Percentiles rank a stretch among this genome's conserved stretches.
phyloP scores from a whole-genome alignment of 768 basidiomycete genomes.

The Boletus vermiculosoides region DNA sequence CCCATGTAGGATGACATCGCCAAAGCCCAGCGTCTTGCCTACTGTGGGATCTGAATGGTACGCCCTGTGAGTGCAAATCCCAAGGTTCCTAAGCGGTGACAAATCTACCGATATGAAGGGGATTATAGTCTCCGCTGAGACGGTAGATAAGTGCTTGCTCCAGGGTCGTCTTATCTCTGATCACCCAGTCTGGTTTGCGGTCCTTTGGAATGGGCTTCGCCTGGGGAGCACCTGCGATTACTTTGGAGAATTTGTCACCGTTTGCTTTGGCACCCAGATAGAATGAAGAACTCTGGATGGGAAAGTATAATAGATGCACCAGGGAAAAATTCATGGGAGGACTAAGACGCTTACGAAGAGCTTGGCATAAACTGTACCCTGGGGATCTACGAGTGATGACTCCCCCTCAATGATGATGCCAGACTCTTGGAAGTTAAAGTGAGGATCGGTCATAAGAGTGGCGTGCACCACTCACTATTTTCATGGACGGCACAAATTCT shows the following conservation, averaged over 20 bases:
- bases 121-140: conserved; percentile 77
- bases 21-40: conserved; percentile 74
- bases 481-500: conserved; percentile 71
- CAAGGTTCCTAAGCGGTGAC: neutral
- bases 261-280: conserved; percentile 66
- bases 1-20: conserved; percentile 83
- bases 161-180: conserved; percentile 58
- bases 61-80: neutral
- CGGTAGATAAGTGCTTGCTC: conserved; percentile 73
- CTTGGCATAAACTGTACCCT: conserved; percentile 57
- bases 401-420: conserved; percentile 74
- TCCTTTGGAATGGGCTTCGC: conserved; percentile 61
- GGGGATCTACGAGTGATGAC: conserved; percentile 57
- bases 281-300: conserved; percentile 57
- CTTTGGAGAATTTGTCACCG: conserved; percentile 60
- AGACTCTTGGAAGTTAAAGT: conserved; percentile 46
- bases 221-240: conserved; percentile 57
- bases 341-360: conserved; percentile 57
- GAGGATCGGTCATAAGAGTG: neutral
- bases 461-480: conserved; percentile 58
- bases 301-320: neutral
- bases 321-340: neutral
- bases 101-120: conserved; percentile 64
- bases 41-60: conserved; percentile 59
- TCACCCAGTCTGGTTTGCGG: conserved; percentile 58